Evolutionary conservation across 352 stramenopile genomes (phyloP).

Genomic region (Pythium insidiosum): DNA sequence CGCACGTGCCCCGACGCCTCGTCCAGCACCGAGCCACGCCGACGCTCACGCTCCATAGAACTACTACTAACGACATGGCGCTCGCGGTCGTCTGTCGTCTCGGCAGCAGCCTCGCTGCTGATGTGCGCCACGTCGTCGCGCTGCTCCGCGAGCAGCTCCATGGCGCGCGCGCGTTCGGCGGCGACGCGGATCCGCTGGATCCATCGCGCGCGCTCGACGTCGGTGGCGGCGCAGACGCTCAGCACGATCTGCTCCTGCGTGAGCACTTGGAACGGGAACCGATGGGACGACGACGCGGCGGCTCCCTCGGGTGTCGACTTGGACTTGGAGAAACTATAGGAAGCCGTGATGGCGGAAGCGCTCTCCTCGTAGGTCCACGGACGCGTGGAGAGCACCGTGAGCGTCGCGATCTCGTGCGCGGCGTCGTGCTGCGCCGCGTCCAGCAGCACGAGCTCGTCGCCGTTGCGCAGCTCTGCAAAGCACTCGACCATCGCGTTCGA

Average conservation of each 20-base stretch:
- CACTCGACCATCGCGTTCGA: slow-evolving; percentile 30
- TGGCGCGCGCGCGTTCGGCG: slow-evolving; percentile 32
- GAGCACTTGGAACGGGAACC: slow-evolving; percentile 63
- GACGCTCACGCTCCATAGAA: no score
- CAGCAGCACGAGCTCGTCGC: slow-evolving; percentile 39
- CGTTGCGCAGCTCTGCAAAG: slow-evolving; percentile 32
- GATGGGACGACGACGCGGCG: slow-evolving; percentile 3
- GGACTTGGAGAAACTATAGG: neutral
- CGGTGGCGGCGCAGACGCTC: slow-evolving; percentile 46
- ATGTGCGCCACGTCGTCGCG: slow-evolving; percentile 18
- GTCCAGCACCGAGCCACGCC: slow-evolving; percentile 6
- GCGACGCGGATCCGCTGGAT: slow-evolving; percentile 55
- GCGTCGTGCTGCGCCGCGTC: slow-evolving; percentile 19
- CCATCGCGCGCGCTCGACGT: slow-evolving; percentile 52
- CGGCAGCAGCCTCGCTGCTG: neutral
- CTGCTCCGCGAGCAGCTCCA: slow-evolving; percentile 53
- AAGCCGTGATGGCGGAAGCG: neutral
- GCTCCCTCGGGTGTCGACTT: no score
- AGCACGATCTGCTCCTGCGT: slow-evolving; percentile 57
- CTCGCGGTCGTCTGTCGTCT: neutral
- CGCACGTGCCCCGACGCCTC: slow-evolving; percentile 8
- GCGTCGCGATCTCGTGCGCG: slow-evolving; percentile 16
- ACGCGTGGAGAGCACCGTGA: slow-evolving; percentile 34
- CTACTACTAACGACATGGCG: no score
- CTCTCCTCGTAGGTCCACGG: slow-evolving; percentile 16